Percentiles rank a stretch among this genome's conserved stretches.
These are phyloP conservation scores for Paraphoma chrysanthemicola DNA, from an alignment of 2,329 filamentous ascomycete species.

Conservation along the genomic window DNA sequence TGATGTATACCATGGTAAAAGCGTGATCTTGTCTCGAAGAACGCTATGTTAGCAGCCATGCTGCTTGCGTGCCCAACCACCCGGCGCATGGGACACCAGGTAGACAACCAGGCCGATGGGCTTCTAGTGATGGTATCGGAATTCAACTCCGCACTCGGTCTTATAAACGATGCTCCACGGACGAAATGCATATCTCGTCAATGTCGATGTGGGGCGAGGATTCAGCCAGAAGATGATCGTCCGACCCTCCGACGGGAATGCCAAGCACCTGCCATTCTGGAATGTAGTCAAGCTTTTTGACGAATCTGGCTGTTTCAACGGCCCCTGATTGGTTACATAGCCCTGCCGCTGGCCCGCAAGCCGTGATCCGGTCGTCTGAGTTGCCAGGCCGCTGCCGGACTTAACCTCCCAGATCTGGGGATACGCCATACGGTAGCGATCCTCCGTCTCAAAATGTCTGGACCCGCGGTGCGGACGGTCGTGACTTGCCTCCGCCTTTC, in stretches of 20 bases:
- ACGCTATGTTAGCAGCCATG: too few relatives aligned
- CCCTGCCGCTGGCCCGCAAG: too few relatives aligned
- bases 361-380: background rate
- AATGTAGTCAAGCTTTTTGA: background rate
- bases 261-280: background rate
- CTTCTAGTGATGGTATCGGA: too few relatives aligned
- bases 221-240: background rate
- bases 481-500: background rate
- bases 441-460: background rate
- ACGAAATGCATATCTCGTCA: background rate
- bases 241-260: background rate
- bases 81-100: too few relatives aligned
- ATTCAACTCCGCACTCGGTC: too few relatives aligned
- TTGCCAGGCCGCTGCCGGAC: background rate
- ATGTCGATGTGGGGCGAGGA: background rate
- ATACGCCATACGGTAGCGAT: background rate
- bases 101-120: too few relatives aligned
- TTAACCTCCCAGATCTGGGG: background rate
- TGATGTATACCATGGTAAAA: too few relatives aligned
- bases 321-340: too few relatives aligned
- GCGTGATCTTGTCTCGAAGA: too few relatives aligned
- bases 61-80: too few relatives aligned
- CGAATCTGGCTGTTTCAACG: too few relatives aligned
- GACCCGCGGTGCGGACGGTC: background rate
- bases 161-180: background rate